Base-by-base conservation (phyloP, 2,329 filamentous ascomycete genomes). In the Fusarium tricinctum region DNA sequence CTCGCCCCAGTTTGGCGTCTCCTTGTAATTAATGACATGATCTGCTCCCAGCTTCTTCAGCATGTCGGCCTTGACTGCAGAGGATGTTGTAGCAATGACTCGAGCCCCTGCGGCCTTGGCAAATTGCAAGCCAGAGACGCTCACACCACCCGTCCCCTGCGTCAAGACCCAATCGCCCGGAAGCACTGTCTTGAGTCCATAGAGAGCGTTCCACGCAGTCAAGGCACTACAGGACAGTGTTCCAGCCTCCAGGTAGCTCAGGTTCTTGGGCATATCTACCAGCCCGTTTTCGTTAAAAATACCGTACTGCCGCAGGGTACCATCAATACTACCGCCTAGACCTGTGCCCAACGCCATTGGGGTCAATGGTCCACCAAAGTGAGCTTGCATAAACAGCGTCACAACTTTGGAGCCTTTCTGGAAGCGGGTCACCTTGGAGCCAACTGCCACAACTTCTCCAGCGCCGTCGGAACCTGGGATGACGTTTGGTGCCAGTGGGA, bases 21-120 rank as follows among this genome's bases (percentile, higher is more conserved):
- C 22, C 15, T 50, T 50, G n/a, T 50, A 40, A 7, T 50, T 40
- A 8, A 50, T 50, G 22, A 39, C 35, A 5, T 50, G 23, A 28
- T 50, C 33, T 15, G 22, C 33, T 19, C 47, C 47, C 7, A 38
- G 22, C 8, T n/a, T 15, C 33, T 40, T 50, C 15, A 50, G 8
- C 3, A 15, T 28, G 8, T 39, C 12, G 9, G 33, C 20, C 17
- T 50, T 50, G 8, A 7, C 7, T 2, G n/a, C 22, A 28, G 47
- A 50, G 5, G 47, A 50, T n/a, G 47, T 39, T 6, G 47, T 50
- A 12, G 33, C 33, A 28, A 50, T 40, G 4, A 26, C 33, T 28
- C 33, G n/a, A 15, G 47, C 47, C 4, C 47, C 47, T 14, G 47
- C 47, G 4, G 47, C 47, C 33, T 39, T 39, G 8, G 33, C 47